These are phyloP conservation scores for Trypanosoma scelopori DNA, from an alignment of 208 protist genomes.

Conservation along the genomic window DNA sequence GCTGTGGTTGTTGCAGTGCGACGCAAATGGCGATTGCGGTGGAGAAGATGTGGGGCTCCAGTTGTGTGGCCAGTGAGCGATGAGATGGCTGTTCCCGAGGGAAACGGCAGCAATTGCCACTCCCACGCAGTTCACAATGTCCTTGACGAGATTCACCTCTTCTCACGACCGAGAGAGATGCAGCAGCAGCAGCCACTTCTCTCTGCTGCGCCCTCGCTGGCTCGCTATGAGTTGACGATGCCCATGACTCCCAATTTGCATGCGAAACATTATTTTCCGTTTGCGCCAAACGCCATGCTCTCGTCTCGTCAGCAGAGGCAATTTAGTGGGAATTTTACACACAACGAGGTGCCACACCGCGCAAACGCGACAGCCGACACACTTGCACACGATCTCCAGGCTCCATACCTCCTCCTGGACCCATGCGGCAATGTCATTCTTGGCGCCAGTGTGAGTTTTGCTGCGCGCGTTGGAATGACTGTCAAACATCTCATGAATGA, in stretches of 20 bases:
- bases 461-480: slow-evolving; percentile 41
- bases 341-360: not conserved
- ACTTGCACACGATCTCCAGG: not conserved
- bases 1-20: slow-evolving; percentile 16
- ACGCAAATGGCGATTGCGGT: not conserved
- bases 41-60: not conserved
- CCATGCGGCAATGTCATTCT: slow-evolving; percentile 33
- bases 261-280: too few relatives aligned
- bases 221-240: not conserved
- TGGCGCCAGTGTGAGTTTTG: slow-evolving; percentile 50
- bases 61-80: not conserved
- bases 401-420: slow-evolving; percentile 10
- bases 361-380: not conserved
- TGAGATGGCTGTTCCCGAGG: not conserved
- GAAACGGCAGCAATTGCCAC: not conserved
- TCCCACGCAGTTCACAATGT: not conserved
- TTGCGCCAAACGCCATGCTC: too few relatives aligned
- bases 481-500: slow-evolving; percentile 32
- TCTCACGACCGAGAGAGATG: not conserved
- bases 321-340: too few relatives aligned
- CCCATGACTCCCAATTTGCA: not conserved
- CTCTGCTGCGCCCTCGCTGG: not conserved
- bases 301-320: not conserved
- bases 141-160: not conserved
- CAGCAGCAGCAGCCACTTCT: not conserved